phyloP scores from a whole-genome alignment of 2,329 filamentous ascomycete genomes.

The Huntiella bhutanensis region DNA sequence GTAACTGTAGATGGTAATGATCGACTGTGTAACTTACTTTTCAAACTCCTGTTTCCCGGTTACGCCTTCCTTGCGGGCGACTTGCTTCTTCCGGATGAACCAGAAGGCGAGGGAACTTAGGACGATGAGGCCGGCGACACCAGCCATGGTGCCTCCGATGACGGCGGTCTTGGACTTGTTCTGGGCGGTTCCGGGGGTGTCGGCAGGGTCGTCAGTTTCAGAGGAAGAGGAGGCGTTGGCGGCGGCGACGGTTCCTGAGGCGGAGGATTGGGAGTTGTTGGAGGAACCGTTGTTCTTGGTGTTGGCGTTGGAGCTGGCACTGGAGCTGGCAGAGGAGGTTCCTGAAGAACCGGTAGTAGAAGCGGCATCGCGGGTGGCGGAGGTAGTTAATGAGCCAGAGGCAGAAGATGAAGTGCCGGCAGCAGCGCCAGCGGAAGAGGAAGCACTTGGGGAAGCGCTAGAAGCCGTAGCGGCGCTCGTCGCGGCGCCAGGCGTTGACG shows the following conservation, averaged over 20 bases:
- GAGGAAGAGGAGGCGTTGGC: neutral
- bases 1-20: neutral
- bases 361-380: neutral
- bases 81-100: constrained; percentile 24
- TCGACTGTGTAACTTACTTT: constrained; percentile 13
- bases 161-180: constrained; percentile 26
- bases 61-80: constrained; percentile 17
- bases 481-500: constrained; percentile 1
- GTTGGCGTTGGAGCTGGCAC: constrained; percentile 11
- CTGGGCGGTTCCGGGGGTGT: constrained; percentile 13
- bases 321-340: constrained; percentile 5
- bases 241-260: neutral
- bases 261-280: neutral
- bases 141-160: constrained; percentile 34
- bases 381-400: neutral
- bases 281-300: neutral
- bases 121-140: constrained; percentile 26
- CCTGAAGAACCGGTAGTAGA: neutral
- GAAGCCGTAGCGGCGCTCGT: neutral
- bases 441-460: neutral
- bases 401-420: neutral
- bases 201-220: neutral
- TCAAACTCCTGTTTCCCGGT: constrained; percentile 11
- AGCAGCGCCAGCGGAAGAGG: neutral
- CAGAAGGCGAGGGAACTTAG: constrained; percentile 25